Conservation (phyloP, 768 basidiomycete genomes). For the Paxillus rubicundulus region DNA sequence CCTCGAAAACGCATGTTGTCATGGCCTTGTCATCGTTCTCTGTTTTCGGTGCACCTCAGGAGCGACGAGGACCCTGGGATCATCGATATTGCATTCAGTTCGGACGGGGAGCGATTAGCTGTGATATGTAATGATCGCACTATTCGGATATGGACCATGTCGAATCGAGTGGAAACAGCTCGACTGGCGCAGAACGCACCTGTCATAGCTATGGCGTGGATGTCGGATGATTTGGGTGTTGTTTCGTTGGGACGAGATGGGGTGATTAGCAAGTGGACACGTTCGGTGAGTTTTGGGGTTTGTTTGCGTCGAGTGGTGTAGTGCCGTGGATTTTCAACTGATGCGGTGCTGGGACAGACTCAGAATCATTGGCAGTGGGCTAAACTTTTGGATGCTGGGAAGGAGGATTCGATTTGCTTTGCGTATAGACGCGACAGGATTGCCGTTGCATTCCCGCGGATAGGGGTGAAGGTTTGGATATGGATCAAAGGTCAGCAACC, state of each 20-base stretch:
- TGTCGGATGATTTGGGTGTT: constrained; percentile 55
- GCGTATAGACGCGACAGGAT: constrained; percentile 57
- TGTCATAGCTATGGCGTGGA: constrained; percentile 54
- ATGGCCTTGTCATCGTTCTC: constrained; percentile 50
- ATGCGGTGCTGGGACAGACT: constrained; percentile 29
- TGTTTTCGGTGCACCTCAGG: constrained; percentile 37
- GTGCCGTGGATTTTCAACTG: background rate
- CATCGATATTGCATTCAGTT: constrained; percentile 47
- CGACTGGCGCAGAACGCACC: constrained; percentile 51
- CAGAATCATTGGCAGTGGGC: constrained; percentile 55
- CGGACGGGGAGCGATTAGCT: constrained; percentile 55
- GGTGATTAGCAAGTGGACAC: constrained; percentile 56
- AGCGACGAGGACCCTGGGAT: constrained; percentile 50
- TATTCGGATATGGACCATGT: constrained; percentile 62
- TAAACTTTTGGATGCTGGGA: constrained; percentile 51
- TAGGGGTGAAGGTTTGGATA: constrained; percentile 65
- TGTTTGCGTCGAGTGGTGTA: background rate
- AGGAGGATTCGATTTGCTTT: constrained; percentile 48
- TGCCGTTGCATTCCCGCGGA: constrained; percentile 58
- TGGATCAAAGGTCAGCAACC: constrained; percentile 48
- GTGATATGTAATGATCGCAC: constrained; percentile 60
- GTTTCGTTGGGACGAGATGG: constrained; percentile 59
- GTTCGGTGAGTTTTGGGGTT: constrained; percentile 40
- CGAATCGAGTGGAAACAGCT: constrained; percentile 48
- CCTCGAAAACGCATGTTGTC: constrained; percentile 35